Percentiles rank a stretch among this genome's conserved stretches.
phyloP scores from a whole-genome alignment of 805 yeast species.

The Yamadazyma philogaea region DNA sequence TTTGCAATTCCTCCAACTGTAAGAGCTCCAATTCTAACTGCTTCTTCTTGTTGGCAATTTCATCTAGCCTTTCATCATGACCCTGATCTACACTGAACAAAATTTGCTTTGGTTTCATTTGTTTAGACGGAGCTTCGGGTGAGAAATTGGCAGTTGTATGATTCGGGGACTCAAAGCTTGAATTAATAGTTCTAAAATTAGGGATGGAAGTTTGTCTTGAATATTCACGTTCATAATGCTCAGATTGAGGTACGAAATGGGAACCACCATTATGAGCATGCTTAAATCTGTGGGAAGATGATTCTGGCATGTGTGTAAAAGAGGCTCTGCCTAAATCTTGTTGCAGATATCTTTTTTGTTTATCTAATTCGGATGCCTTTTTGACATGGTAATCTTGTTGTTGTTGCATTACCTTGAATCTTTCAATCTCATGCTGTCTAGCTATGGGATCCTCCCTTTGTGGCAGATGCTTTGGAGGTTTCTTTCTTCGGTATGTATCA shows the following conservation, averaged over 20 bases:
- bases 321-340: slow-evolving; percentile 15
- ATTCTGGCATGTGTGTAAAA: slow-evolving; percentile 11
- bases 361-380: slow-evolving; percentile 14
- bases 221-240: slow-evolving; percentile 11
- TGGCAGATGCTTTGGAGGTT: slow-evolving; percentile 4
- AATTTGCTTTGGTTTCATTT: slow-evolving; percentile 2
- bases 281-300: slow-evolving; percentile 8
- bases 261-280: slow-evolving; percentile 9
- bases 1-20: slow-evolving; percentile 19
- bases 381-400: slow-evolving; percentile 29
- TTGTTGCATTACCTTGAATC: slow-evolving; percentile 28
- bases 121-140: slow-evolving; percentile 18
- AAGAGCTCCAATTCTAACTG: slow-evolving; percentile 40
- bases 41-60: slow-evolving; percentile 32
- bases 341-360: slow-evolving; percentile 14
- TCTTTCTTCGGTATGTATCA: slow-evolving; percentile 5
- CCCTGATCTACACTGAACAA: neutral
- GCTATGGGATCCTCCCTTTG: slow-evolving; percentile 18
- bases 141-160: slow-evolving; percentile 27
- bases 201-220: slow-evolving; percentile 15
- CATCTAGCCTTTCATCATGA: slow-evolving; percentile 23
- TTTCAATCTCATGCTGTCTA: slow-evolving; percentile 29
- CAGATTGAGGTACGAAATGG: slow-evolving; percentile 19
- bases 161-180: slow-evolving; percentile 15
- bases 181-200: slow-evolving; percentile 11